Base-by-base conservation (phyloP, 441 rosid genomes). In the Adansonia gregorii region DNA sequence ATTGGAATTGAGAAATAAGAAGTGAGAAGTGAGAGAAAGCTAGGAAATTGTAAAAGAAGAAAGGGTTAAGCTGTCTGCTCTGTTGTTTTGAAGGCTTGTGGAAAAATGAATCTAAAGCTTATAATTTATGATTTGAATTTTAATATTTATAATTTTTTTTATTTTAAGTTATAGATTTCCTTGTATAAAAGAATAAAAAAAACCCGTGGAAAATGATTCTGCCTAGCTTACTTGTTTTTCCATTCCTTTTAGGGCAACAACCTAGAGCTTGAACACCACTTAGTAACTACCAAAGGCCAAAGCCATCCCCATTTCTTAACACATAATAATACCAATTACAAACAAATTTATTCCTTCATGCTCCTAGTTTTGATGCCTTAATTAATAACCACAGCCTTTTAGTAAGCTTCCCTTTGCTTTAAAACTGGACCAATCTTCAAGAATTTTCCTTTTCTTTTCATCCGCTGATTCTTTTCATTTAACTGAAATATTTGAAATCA, bases 161-260 rank as follows among this genome's bases (percentile, higher is more conserved):
- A 35, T 35, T 35, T 35, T 35, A 35, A 35, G 39, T 35, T 35
- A 35, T 35, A 35, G 4, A 35, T 35, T 35, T 35, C 39, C 3
- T 35, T 5, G 4, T 3, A 35, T 35, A 35, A 35, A 35, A 35
- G 39, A 35, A 35, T 3, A 35, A 35, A 35, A 35, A 35, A 35
- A 3, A 0, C 39, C 39, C 39, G 66, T 10, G 35, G 12, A 58
- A 67, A 70, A 66, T 55, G 74, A 74, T 68, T 64, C 76, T 64
- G 77, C 78, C 54, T 63, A 41, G 24, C 82, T 86, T 85, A 83
- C 72, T 77, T 27, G 65, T 64, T 78, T 80, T 83, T 85, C 83
- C 81, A 67, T 87, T 86, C 89, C 88, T 43, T 64, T 70, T 67
- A 31, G 89, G 89, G 27, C 79, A 86, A 83, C 24, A 59, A 61